Evolutionary conservation across 345 rosid genomes (phyloP).

Genomic region (Gossypium sturtianum): DNA sequence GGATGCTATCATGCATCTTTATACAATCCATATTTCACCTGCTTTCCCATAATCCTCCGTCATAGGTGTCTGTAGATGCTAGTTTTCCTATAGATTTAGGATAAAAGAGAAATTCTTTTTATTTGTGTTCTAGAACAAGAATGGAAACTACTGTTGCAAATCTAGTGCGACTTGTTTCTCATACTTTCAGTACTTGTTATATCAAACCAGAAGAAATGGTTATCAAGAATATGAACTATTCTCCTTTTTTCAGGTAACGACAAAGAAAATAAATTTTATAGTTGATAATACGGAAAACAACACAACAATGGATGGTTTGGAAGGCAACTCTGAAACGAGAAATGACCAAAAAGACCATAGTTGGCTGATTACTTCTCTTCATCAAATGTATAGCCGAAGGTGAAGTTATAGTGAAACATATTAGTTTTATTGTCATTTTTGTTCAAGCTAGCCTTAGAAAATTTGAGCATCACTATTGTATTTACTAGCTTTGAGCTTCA

Average conservation of each 20-base stretch:
- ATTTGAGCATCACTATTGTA: background rate
- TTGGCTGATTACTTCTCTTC: slow-evolving; percentile 84
- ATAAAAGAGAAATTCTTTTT: background rate
- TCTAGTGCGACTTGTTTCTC: background rate
- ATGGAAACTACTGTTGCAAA: background rate
- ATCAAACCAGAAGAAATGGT: background rate
- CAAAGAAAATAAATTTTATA: slow-evolving; percentile 85
- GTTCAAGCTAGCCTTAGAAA: background rate
- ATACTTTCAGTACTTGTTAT: background rate
- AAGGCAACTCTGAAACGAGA: slow-evolving; percentile 36
- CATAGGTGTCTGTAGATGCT: background rate
- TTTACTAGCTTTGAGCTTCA: background rate
- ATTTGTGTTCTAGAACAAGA: background rate
- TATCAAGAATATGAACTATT: background rate
- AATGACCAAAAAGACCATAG: slow-evolving; percentile 74
- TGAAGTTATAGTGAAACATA: slow-evolving; percentile 19
- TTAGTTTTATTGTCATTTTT: background rate
- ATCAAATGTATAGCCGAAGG: slow-evolving; percentile 96
- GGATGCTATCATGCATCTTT: background rate
- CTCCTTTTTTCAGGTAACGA: slow-evolving; percentile 61
- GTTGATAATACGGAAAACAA: slow-evolving; percentile 52
- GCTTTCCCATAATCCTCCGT: background rate
- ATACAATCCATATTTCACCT: background rate
- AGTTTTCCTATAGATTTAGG: background rate
- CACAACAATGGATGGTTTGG: slow-evolving; percentile 32